phyloP scores from a whole-genome alignment of 345 rosid species.

The Salix suchowensis region DNA sequence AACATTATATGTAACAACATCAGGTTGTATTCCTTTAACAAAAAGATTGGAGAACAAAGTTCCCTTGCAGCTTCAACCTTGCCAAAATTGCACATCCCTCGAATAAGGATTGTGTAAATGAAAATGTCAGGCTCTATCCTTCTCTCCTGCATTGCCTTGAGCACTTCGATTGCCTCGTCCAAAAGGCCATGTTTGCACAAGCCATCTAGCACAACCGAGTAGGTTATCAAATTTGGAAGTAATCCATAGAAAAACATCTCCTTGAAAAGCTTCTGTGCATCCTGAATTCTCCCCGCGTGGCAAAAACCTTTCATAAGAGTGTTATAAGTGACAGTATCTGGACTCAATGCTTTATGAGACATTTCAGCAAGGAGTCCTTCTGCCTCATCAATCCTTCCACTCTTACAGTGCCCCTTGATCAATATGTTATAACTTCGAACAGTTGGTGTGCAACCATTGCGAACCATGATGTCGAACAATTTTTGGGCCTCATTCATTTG shows the following conservation, averaged over 20 bases:
- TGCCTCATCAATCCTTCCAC: conserved; percentile 1
- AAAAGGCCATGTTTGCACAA: not conserved
- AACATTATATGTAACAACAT: not conserved
- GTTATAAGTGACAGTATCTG: not conserved
- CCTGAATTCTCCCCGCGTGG: not conserved
- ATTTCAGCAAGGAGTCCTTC: not conserved
- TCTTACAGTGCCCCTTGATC: conserved; percentile 4
- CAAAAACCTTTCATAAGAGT: not conserved
- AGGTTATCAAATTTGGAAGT: not conserved
- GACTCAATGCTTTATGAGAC: not conserved
- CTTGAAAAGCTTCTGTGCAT: not conserved
- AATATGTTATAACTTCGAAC: not conserved
- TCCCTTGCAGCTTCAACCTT: not conserved
- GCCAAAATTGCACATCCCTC: not conserved
- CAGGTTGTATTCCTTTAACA: not conserved
- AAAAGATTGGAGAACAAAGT: not conserved
- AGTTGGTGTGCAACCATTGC: not conserved
- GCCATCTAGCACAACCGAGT: not conserved
- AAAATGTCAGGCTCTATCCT: not conserved
- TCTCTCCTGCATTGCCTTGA: not conserved
- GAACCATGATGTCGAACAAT: not conserved
- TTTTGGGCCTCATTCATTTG: not conserved
- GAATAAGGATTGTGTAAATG: not conserved
- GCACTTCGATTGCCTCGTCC: not conserved
- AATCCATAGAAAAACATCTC: not conserved